Percentiles rank a stretch among this genome's conserved stretches.
These are phyloP conservation scores for Linnemannia schmuckeri DNA, from an alignment of 192 early-diverging fungal species.

Conservation along the genomic window DNA sequence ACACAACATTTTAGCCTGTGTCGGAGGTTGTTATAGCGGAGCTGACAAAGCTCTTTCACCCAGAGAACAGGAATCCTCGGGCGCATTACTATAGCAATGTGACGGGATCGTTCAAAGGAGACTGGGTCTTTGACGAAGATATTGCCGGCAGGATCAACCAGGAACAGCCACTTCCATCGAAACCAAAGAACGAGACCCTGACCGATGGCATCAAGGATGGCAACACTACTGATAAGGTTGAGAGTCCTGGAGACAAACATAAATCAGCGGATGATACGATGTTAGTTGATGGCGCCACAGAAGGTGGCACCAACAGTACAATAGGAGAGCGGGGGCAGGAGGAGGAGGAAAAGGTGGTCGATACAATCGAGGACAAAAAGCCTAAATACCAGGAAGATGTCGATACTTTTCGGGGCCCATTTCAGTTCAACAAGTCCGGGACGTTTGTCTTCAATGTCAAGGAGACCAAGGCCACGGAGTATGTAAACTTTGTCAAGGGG, in stretches of 20 bases:
- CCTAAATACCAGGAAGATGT: slow-evolving; percentile 38
- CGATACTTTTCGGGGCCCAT: slow-evolving; percentile 23
- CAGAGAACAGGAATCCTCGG: slow-evolving; percentile 13
- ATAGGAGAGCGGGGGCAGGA: background rate
- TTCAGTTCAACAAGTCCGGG: slow-evolving; percentile 48
- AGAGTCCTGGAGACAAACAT: background rate
- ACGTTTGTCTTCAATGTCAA: slow-evolving; percentile 34
- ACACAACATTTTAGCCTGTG: slow-evolving; percentile 42
- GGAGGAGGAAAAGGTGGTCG: slow-evolving; percentile 1
- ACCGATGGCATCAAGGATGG: background rate
- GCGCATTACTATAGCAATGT: slow-evolving; percentile 67
- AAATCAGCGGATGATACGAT: background rate
- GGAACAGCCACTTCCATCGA: slow-evolving; percentile 26
- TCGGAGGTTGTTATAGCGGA: slow-evolving; percentile 31
- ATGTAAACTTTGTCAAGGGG: slow-evolving; percentile 64
- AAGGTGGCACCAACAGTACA: background rate
- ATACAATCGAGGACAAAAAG: slow-evolving; percentile 38
- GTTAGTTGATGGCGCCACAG: background rate
- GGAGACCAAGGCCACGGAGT: slow-evolving; percentile 58
- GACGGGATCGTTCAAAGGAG: slow-evolving; percentile 66
- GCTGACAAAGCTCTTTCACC: slow-evolving; percentile 33
- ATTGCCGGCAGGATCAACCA: slow-evolving; percentile 9
- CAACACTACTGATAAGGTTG: background rate
- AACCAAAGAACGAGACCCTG: slow-evolving; percentile 29
- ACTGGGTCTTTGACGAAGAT: slow-evolving; percentile 25